Conservation (phyloP, 2,329 filamentous ascomycete genomes). For the Cercospora sp. region DNA sequence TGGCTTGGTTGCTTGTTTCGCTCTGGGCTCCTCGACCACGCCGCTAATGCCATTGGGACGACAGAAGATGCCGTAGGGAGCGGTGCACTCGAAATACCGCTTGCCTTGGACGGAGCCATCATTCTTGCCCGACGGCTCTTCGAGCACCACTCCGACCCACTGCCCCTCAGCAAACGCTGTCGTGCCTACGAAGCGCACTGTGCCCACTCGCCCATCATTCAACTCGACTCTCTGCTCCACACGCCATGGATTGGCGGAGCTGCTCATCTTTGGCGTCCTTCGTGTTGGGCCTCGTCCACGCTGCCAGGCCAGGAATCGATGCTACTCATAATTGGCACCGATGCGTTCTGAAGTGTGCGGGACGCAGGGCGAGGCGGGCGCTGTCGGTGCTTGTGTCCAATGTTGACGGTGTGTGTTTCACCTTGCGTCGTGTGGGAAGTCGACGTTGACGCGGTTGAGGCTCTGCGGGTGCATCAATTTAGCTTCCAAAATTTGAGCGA, state of each 20-base stretch:
- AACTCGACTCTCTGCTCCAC: conserved; percentile 76
- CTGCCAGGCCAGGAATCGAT: not conserved
- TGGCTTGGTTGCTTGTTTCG: conserved; percentile 30
- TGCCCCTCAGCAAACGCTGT: conserved; percentile 78
- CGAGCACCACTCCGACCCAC: conserved; percentile 88
- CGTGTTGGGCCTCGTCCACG: conserved; percentile 3
- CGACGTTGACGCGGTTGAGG: conserved; percentile 1
- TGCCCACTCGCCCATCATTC: conserved; percentile 72
- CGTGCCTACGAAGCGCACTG: conserved; percentile 77
- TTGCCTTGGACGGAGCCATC: conserved; percentile 87
- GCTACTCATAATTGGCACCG: conserved; percentile 18
- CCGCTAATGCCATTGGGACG: conserved; percentile 68
- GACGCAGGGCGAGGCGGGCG: not conserved
- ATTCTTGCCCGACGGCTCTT: conserved; percentile 82
- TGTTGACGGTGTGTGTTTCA: not conserved
- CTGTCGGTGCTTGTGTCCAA: not conserved
- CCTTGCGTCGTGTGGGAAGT: not conserved
- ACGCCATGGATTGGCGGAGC: conserved; percentile 33
- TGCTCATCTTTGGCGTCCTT: conserved; percentile 32
- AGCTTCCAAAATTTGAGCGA: not conserved
- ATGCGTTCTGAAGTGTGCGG: not conserved
- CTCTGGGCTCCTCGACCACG: conserved; percentile 37
- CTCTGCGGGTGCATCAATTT: not conserved
- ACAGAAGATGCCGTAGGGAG: conserved; percentile 80
- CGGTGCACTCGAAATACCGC: conserved; percentile 79